Evolutionary conservation across 2,329 filamentous ascomycete genomes (phyloP).

Genomic region (Alternaria sp.): DNA sequence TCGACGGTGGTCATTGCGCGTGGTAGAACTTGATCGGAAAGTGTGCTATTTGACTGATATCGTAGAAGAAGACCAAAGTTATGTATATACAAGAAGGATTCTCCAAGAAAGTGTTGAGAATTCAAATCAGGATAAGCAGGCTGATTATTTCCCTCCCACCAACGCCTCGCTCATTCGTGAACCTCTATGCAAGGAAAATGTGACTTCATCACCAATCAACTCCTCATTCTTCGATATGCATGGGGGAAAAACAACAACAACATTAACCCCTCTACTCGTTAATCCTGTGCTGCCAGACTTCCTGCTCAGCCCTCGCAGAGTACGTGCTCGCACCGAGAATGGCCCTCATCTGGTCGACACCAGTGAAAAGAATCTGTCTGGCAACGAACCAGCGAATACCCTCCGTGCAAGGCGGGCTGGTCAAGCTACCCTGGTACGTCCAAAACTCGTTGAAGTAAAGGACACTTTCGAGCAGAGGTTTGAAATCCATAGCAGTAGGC

Average conservation of each 20-base stretch:
- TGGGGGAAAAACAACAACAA: background rate
- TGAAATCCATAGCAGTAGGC: conserved; percentile 42
- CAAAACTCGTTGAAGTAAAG: conserved; percentile 57
- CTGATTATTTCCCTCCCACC: background rate
- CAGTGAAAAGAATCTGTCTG: conserved; percentile 54
- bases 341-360: conserved; percentile 59
- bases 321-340: conserved; percentile 58
- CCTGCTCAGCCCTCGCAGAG: conserved; percentile 55
- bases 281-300: conserved; percentile 59
- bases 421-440: conserved; percentile 60
- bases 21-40: conserved; percentile 23
- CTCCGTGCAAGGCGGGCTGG: conserved; percentile 59
- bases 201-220: background rate
- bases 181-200: background rate
- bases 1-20: conserved; percentile 56
- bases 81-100: background rate
- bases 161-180: background rate
- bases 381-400: conserved; percentile 59
- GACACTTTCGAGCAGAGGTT: conserved; percentile 50
- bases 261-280: conserved; percentile 42
- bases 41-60: background rate
- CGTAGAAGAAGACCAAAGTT: background rate
- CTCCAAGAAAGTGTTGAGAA: background rate
- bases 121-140: background rate
- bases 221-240: background rate